Percentiles rank a stretch among this genome's conserved stretches.
Conservation (phyloP, 306 rosid species). For the Trifolium pratense region DNA sequence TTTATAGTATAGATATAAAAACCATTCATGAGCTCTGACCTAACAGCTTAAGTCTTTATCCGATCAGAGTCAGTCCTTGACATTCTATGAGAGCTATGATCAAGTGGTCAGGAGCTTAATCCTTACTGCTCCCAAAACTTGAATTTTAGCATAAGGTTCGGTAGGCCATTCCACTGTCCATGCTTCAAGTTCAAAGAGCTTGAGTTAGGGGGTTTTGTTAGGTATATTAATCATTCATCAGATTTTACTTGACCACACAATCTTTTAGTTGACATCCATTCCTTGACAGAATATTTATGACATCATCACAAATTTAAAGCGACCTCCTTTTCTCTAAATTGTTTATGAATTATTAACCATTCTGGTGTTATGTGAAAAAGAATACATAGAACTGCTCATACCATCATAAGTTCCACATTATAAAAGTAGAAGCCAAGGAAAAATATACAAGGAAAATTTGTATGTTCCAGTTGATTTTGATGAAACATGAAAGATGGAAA, state of each 20-base stretch:
- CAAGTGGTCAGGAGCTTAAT: slow-evolving; percentile 20
- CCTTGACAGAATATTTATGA: not conserved
- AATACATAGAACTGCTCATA: slow-evolving; percentile 1
- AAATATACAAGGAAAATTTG: not conserved
- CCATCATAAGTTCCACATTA: slow-evolving; percentile 4
- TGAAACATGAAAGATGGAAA: not conserved
- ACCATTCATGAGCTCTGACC: slow-evolving; percentile 13
- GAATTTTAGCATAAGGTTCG: not conserved
- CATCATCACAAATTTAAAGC: not conserved
- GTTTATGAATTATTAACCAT: not conserved
- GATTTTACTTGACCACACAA: not conserved
- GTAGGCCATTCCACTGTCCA: slow-evolving; percentile 3
- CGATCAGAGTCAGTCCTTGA: slow-evolving; percentile 18
- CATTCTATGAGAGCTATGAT: slow-evolving; percentile 7
- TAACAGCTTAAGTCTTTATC: slow-evolving; percentile 8
- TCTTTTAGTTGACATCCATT: slow-evolving; percentile 24
- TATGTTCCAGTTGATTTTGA: slow-evolving; percentile 11
- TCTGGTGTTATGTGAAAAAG: slow-evolving; percentile 7
- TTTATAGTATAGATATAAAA: slow-evolving; percentile 21
- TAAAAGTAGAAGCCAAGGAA: slow-evolving; percentile 20
- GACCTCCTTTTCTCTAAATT: not conserved
- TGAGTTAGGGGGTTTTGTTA: not conserved
- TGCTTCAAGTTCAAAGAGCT: slow-evolving; percentile 18
- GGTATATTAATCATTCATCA: not conserved
- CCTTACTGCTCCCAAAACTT: not conserved